Evolutionary conservation across 1,284 basidiomycete genomes (phyloP).

Genomic region (Crucibulum cyathiforme): DNA sequence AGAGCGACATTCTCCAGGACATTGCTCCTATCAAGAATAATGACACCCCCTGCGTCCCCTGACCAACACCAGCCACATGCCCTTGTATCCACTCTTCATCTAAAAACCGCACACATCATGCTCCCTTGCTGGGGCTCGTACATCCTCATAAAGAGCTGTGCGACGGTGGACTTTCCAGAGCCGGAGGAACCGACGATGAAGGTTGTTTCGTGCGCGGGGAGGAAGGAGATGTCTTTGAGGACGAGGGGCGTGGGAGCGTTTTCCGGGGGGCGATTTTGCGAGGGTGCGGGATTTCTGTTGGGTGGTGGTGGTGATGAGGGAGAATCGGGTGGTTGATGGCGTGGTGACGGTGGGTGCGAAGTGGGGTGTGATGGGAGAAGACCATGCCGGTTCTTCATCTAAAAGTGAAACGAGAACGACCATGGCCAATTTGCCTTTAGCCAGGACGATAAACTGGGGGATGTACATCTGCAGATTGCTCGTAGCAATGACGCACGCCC

Average conservation of each 20-base stretch:
- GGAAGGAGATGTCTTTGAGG: constrained; percentile 70
- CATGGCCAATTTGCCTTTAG: constrained; percentile 89
- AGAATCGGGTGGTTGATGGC: constrained; percentile 8
- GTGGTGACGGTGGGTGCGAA: constrained; percentile 30
- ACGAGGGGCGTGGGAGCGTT: constrained; percentile 66
- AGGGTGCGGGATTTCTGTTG: constrained; percentile 38
- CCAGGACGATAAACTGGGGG: constrained; percentile 77
- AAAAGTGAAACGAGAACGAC: constrained; percentile 73
- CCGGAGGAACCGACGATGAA: constrained; percentile 94
- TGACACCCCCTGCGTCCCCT: constrained; percentile 73
- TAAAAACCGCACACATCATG: constrained; percentile 72
- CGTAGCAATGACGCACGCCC: constrained; percentile 92
- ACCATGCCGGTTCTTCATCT: constrained; percentile 30
- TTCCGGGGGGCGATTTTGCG: constrained; percentile 63
- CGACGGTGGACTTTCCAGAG: constrained; percentile 93
- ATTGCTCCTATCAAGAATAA: constrained; percentile 69
- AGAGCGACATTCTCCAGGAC: constrained; percentile 92
- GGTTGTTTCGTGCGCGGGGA: constrained; percentile 87
- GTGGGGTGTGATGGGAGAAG: constrained; percentile 55
- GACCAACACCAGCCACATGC: constrained; percentile 81
- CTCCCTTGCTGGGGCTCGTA: constrained; percentile 70
- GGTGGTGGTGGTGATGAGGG: constrained; percentile 23
- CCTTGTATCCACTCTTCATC: constrained; percentile 70
- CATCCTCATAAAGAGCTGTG: constrained; percentile 80
- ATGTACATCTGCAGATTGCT: constrained; percentile 87